Evolutionary conservation across 164 flowering plant species (phyloP), one percentile per base, ranked within the genome.

Genomic region (Santalum album): DNA sequence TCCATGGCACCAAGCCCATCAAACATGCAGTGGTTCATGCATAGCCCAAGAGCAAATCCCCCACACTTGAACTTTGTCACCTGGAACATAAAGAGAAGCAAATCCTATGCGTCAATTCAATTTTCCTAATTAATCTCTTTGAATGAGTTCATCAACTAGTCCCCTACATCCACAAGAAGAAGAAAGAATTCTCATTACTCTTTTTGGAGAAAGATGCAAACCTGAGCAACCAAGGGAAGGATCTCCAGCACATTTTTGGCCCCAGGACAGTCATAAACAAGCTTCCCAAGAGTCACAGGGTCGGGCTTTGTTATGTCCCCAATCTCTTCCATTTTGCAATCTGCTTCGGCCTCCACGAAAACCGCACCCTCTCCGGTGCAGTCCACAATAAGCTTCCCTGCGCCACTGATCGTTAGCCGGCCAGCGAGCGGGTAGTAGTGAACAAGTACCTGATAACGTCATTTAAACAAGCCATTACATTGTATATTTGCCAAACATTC

Each of bases 1-100:
- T 86, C 90, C 90, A 88, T 86, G 12, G 95, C 95, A 10, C 72
- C 87, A 24, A 84, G 57, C 22, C 95, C 96, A 69, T 91, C 98
- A 56, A 73, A 72, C 84, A 86, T 69, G 47, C 86, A 78, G 53
- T 91, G 98, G 72, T 80, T 91, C 86, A 83, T 68, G 67, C 77
- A 64, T 35, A 91, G 56, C 18, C 95, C 96, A 25, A 91, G 75
- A 44, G 77, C 79, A 63, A 88, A 88, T 32, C 90, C 98, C 65
- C 98, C 98, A 61, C 91, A 83, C 36, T 80, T 78, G 82, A 86
- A 91, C 58, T 69, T 80, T 0, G 96, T 91, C 61, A 91, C 87
- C 96, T 91, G 72, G 12, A 57, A 25, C 16, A 35, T 19, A 36
- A 36, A 36, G 15, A 9, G 15, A 36, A 14, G 15, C 40, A 29